Conservation (phyloP, 805 yeast genomes). For the Gaillardinia entomophila region DNA sequence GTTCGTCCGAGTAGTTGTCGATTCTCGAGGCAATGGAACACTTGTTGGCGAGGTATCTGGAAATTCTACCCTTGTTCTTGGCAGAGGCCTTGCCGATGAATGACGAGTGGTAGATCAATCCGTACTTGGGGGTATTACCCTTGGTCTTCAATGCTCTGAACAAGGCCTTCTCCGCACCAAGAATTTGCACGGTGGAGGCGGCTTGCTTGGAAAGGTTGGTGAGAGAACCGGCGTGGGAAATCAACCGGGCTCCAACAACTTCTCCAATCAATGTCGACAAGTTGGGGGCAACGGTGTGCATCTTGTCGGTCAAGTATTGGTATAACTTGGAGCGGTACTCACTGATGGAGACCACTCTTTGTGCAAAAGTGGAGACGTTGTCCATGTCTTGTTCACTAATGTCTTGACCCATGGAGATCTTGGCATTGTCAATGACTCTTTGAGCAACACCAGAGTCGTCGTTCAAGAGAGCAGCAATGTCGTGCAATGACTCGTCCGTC, state of each 20-base stretch:
- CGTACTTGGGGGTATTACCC: slow-evolving; percentile 95
- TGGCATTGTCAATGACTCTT: slow-evolving; percentile 88
- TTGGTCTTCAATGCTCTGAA: slow-evolving; percentile 95
- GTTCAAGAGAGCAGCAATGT: slow-evolving; percentile 80
- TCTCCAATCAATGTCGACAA: slow-evolving; percentile 96
- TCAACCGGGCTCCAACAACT: slow-evolving; percentile 97
- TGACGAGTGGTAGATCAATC: slow-evolving; percentile 90
- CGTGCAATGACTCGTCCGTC: slow-evolving; percentile 91
- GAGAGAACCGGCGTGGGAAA: slow-evolving; percentile 97
- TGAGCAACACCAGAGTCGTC: slow-evolving; percentile 90
- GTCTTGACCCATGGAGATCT: slow-evolving; percentile 99
- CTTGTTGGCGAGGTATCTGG: slow-evolving; percentile 97
- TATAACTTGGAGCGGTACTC: slow-evolving; percentile 84
- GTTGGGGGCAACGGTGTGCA: slow-evolving; percentile 98
- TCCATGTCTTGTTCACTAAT: slow-evolving; percentile 91
- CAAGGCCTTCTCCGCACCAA: slow-evolving; percentile 96
- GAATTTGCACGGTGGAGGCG: slow-evolving; percentile 96
- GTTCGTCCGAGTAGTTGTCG: slow-evolving; percentile 94
- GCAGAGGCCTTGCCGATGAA: slow-evolving; percentile 91
- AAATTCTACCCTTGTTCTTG: slow-evolving; percentile 98
- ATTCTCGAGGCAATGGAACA: slow-evolving; percentile 98
- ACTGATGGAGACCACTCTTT: slow-evolving; percentile 85
- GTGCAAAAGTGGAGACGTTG: slow-evolving; percentile 85
- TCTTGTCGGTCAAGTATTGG: slow-evolving; percentile 86
- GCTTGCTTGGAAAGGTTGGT: slow-evolving; percentile 96